Percentiles rank a stretch among this genome's conserved stretches.
Evolutionary conservation across 257 asterid species (phyloP).

Genomic region (Solanum piurae): DNA sequence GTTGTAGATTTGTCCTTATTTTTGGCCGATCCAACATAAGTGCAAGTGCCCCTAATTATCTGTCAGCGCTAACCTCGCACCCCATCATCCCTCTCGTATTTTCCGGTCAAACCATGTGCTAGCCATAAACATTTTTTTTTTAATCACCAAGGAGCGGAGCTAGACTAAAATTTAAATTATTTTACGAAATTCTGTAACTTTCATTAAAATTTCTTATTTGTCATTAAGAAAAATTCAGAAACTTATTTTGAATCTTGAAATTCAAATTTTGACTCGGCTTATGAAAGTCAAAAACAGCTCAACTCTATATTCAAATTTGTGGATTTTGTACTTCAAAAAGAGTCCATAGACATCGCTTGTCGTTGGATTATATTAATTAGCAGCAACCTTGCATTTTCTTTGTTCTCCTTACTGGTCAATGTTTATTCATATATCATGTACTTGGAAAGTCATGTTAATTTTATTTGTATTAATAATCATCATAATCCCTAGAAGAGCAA

Average conservation of each 20-base stretch:
- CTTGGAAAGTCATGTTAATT: not conserved
- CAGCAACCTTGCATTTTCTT: not conserved
- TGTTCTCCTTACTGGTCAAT: not conserved
- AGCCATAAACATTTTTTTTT: not conserved
- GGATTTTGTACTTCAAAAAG: not conserved
- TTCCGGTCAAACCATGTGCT: slow-evolving; percentile 10
- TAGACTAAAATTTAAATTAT: not conserved
- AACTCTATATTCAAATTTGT: not conserved
- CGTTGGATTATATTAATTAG: not conserved
- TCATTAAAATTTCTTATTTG: not conserved
- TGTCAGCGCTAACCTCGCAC: slow-evolving; percentile 29
- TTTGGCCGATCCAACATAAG: not conserved
- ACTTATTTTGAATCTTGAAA: not conserved
- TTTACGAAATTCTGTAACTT: not conserved
- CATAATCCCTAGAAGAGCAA: not conserved
- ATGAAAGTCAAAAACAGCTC: not conserved
- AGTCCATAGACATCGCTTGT: not conserved
- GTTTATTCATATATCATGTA: not conserved
- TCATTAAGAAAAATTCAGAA: too few relatives aligned
- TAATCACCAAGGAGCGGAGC: not conserved
- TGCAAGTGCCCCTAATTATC: not conserved
- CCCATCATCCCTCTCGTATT: not conserved
- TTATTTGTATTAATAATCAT: not conserved
- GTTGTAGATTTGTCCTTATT: not conserved
- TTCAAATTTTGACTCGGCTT: not conserved